Base-by-base conservation (phyloP, 2,329 filamentous ascomycete species). In the Aureobasidium sp. region DNA sequence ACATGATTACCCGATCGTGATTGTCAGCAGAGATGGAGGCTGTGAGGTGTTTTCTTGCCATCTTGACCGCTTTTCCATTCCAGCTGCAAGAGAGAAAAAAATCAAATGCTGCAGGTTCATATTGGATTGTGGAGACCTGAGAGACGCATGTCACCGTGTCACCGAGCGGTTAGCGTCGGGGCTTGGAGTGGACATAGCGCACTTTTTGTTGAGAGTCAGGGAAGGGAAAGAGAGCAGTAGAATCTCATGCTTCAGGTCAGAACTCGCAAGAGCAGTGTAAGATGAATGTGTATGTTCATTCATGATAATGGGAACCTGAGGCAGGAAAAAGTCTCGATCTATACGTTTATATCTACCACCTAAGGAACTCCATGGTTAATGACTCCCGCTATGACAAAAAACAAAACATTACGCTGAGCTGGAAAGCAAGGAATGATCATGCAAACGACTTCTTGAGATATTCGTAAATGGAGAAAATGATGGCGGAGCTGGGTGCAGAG, bases 401-500 rank as follows among this genome's bases (percentile, higher is more conserved):
- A 56, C 53, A 56, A 36, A 43, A 36, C 36, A n/a, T 29, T 56
- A 11, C 53, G 38, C 53, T 38, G 33, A 43, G 23, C 53, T 56
- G 38, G 18, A 56, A 59, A 58, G 55, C 23, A 56, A 9, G 42
- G 16, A 25, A 31, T 33, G 10, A 43, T 72, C 62, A 84, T 69
- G 76, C 77, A 73, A 96, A 86, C 71, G 89, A 82, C 69, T 84
- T 86, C 81, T 94, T 94, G 78, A 99, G 79, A 18, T 90, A 92
- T 80, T 98, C 96, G 76, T 95, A 98, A 68, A 98, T 90, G 68
- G 96, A 95, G 75, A 99, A 99, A 67, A 99, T 99, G 75, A 98
- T 94, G 10, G 96, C 96, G n/a, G 95, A 98, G 78, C 95, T 98
- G 3, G 96, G 96, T 38, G 94, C 95, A 42, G 94, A 92, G 67